Evolutionary conservation across 2,329 filamentous ascomycete species (phyloP), one percentile per base, ranked within the genome.

Genomic region (Lasiodiplodia gonubiensis): DNA sequence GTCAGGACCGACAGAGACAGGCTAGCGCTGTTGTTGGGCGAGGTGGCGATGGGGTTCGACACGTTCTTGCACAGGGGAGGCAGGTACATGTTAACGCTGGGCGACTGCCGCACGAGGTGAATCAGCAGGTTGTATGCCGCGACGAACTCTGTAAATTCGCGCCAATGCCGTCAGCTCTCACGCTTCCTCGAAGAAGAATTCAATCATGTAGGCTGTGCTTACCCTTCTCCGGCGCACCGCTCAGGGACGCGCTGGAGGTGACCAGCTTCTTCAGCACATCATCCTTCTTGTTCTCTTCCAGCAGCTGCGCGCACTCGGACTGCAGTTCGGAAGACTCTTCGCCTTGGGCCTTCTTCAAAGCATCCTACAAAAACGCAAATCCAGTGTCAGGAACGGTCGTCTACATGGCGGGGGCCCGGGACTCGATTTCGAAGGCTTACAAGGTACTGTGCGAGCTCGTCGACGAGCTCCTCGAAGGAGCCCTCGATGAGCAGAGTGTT

Each of bases 111-210:
- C 72, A 97, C 89, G 69, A 99, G 90, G 84, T 97, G 92, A 77
- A 98, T 90, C 79, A 99, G 90, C 74, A 98, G 90, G 84, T 99
- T 98, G 84, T 97, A 97, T 69, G 94, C 93, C 68, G 94, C 91
- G 69, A 93, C 94, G 80, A 97, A 95, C 81, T 98, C 94, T 89
- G 76, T 71, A 68, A 55, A n/a, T 25, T 10, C 25, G 49, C 18
- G 10, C 25, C 7, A 51, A 21, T 21, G 53, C 27, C 39, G 55
- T 67, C 51, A 67, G 66, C 59, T 39, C 23, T 51, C n/a, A 61
- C 55, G 60, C 60, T 63, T 60, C 55, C n/a, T 46, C 4, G 6
- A 21, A 46, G 14, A 10, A 8, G 10, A 33, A 35, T 33, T 21
- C 33, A 48, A 14, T 54, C 18, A 14, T 54, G 10, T 30, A n/a